Conservation (phyloP, 2,329 filamentous ascomycete genomes). For the Fusarium sp. region DNA sequence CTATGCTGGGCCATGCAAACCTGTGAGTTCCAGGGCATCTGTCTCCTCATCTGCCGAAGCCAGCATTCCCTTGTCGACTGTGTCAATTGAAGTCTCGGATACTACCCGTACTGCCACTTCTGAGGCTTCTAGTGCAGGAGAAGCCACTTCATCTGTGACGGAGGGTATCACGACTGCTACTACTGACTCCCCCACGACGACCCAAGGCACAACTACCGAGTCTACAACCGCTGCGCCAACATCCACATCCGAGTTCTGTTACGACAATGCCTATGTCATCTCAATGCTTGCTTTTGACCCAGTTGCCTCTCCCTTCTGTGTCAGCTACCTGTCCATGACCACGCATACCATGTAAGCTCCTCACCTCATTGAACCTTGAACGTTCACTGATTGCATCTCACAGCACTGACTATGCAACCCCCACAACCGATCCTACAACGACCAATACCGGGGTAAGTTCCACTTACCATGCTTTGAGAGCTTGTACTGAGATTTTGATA, state of each 20-base stretch:
- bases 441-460: not conserved
- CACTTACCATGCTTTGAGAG: too few species aligned
- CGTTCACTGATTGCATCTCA: fast-evolving
- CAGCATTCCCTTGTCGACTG: not conserved
- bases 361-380: fast-evolving
- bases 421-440: not conserved
- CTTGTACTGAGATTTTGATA: not conserved
- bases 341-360: not conserved
- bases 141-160: not conserved
- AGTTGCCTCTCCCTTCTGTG: not conserved
- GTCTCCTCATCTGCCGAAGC: not conserved
- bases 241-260: not conserved
- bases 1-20: not conserved
- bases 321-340: not conserved
- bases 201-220: not conserved
- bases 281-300: not conserved
- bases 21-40: not conserved
- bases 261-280: not conserved
- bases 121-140: not conserved
- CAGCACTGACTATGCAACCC: not conserved
- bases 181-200: not conserved
- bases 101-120: not conserved
- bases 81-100: too few species aligned
- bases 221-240: not conserved
- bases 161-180: not conserved